A percentile compares a stretch with the other conserved stretches of the same genome.
phyloP scores from a whole-genome alignment of 2,329 filamentous ascomycete genomes.

The Trichoderma semiorbis region DNA sequence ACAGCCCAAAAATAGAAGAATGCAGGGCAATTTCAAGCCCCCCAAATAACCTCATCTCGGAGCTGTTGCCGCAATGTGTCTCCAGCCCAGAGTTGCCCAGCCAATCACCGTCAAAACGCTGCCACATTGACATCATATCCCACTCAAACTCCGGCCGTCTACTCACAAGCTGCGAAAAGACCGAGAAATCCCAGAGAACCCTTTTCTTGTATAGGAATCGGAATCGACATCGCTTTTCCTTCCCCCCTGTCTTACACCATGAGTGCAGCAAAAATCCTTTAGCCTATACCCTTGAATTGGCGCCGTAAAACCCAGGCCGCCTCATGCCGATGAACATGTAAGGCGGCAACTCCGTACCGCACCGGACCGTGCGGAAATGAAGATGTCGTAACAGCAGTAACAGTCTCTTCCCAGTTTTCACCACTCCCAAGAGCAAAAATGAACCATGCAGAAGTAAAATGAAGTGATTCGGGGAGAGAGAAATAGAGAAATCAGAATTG shows the following conservation, averaged over 20 bases:
- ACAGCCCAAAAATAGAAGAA: background rate
- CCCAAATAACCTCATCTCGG: background rate
- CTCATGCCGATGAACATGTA: background rate
- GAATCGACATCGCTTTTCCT: background rate
- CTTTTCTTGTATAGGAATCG: background rate
- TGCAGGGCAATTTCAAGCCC: background rate
- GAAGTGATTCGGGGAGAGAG: background rate
- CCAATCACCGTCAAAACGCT: background rate
- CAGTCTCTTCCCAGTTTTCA: background rate
- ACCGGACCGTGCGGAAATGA: background rate
- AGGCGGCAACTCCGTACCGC: background rate
- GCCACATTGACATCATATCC: constrained; percentile 3
- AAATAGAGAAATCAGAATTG: background rate
- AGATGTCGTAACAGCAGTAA: background rate
- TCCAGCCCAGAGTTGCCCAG: background rate
- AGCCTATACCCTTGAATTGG: background rate
- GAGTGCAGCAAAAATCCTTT: background rate
- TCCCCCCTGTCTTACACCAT: background rate
- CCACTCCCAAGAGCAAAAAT: background rate
- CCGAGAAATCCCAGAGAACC: background rate
- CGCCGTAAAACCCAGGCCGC: background rate
- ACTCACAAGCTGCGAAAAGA: background rate
- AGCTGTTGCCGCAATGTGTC: background rate
- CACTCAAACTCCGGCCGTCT: background rate
- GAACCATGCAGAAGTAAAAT: background rate